Evolutionary conservation across 1,284 basidiomycete species (phyloP).

Genomic region (Fomitopsis betulina): DNA sequence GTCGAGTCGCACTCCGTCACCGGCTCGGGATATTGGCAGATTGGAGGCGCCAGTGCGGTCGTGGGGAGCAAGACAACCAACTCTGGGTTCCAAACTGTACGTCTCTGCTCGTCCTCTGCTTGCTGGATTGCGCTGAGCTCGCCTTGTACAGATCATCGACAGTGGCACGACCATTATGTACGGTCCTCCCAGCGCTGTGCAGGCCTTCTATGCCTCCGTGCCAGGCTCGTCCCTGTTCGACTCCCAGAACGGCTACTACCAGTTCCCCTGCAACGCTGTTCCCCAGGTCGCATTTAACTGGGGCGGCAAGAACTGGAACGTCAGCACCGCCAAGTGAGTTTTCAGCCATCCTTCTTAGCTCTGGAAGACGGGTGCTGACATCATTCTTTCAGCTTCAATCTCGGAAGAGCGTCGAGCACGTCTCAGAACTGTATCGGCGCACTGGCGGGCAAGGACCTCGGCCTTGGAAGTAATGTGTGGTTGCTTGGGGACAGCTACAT

Average conservation of each 20-base stretch:
- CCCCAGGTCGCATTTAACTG: constrained; percentile 10
- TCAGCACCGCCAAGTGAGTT: neutral
- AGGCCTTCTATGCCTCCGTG: constrained; percentile 33
- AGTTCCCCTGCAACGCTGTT: neutral
- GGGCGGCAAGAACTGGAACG: neutral
- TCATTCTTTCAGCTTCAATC: neutral
- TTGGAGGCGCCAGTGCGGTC: constrained; percentile 12
- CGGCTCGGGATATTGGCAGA: constrained; percentile 19
- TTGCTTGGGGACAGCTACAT: neutral
- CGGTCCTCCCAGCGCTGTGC: constrained; percentile 39
- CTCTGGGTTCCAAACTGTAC: constrained; percentile 14
- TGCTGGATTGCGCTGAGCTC: neutral
- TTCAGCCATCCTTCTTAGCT: neutral
- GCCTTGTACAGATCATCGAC: constrained; percentile 27
- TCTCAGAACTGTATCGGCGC: neutral
- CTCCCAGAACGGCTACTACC: constrained; percentile 29
- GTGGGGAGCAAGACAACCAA: constrained; percentile 6
- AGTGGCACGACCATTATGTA: constrained; percentile 50
- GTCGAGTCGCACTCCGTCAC: constrained; percentile 34
- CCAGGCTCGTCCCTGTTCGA: constrained; percentile 30
- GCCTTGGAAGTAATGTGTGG: neutral
- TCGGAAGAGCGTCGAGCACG: neutral
- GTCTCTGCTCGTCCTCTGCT: neutral
- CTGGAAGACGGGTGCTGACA: neutral
- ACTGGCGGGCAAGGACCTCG: neutral